These are phyloP conservation scores for Lactarius sp. DNA, from an alignment of 768 basidiomycete genomes.

Conservation along the genomic window DNA sequence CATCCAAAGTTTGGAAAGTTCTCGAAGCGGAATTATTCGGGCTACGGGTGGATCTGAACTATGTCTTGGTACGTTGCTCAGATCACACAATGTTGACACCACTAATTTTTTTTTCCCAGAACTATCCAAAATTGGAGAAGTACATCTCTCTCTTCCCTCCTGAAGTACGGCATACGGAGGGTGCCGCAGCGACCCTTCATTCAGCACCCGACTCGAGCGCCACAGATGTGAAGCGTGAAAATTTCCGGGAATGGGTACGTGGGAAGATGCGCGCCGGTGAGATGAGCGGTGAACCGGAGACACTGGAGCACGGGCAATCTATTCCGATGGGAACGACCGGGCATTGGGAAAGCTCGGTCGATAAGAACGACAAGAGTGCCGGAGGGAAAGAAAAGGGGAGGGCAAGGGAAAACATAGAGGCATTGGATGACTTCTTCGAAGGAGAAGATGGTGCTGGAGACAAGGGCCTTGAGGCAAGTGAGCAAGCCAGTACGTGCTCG, in stretches of 20 bases:
- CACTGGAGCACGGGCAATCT: constrained; percentile 16
- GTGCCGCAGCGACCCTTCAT: constrained; percentile 18
- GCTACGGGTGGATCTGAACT: constrained; percentile 85
- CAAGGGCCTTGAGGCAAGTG: background rate
- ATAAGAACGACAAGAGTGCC: background rate
- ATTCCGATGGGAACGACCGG: background rate
- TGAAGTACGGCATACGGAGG: constrained; percentile 40
- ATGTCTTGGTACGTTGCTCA: constrained; percentile 59
- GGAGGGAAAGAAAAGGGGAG: background rate
- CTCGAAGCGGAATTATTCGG: constrained; percentile 49
- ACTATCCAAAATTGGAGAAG: constrained; percentile 80
- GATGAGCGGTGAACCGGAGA: constrained; percentile 57
- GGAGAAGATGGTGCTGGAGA: constrained; percentile 27
- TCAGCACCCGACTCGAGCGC: constrained; percentile 17
- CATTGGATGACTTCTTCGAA: constrained; percentile 33
- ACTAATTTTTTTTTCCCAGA: constrained; percentile 38
- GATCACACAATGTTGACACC: background rate
- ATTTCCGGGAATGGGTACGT: constrained; percentile 55
- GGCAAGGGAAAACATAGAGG: constrained; percentile 17
- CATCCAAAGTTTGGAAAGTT: constrained; percentile 35
- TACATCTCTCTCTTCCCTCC: constrained; percentile 90
- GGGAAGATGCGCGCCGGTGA: constrained; percentile 57
- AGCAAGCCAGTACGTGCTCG: background rate
- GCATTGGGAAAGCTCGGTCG: background rate
- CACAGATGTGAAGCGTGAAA: constrained; percentile 50